Conservation (phyloP, 306 rosid species). For the Trifolium repens region DNA sequence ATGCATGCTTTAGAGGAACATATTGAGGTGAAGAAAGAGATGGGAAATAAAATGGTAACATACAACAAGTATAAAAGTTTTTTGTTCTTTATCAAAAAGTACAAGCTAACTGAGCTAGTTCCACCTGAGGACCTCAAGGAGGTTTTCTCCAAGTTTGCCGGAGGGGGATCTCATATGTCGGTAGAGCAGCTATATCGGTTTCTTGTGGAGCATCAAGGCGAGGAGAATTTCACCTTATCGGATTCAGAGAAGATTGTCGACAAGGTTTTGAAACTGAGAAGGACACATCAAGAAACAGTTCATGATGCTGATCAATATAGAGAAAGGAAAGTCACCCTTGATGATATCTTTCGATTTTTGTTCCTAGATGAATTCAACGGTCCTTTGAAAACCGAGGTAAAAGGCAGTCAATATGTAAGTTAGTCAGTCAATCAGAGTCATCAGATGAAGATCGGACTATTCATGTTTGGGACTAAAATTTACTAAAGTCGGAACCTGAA, state of each 20-base stretch:
- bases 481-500: neutral
- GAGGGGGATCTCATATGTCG: slow-evolving; percentile 54
- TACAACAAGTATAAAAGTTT: slow-evolving; percentile 67
- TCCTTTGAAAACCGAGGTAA: slow-evolving; percentile 68
- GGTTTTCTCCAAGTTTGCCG: slow-evolving; percentile 55
- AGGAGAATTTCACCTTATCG: slow-evolving; percentile 44
- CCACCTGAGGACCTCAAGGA: slow-evolving; percentile 75
- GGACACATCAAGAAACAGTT: slow-evolving; percentile 17
- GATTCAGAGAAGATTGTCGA: slow-evolving; percentile 53
- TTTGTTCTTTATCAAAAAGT: slow-evolving; percentile 69
- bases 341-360: slow-evolving; percentile 64
- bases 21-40: slow-evolving; percentile 15
- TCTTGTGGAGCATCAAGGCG: slow-evolving; percentile 67
- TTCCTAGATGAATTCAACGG: slow-evolving; percentile 59
- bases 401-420: neutral
- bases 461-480: neutral
- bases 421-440: neutral
- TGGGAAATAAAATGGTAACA: slow-evolving; percentile 46
- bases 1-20: slow-evolving; percentile 27
- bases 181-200: slow-evolving; percentile 63
- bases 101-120: slow-evolving; percentile 56
- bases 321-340: slow-evolving; percentile 46
- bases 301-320: neutral
- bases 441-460: neutral
- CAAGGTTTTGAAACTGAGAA: slow-evolving; percentile 48